Conservation (phyloP, 331 rosid genomes). For the Arachis monticola region DNA sequence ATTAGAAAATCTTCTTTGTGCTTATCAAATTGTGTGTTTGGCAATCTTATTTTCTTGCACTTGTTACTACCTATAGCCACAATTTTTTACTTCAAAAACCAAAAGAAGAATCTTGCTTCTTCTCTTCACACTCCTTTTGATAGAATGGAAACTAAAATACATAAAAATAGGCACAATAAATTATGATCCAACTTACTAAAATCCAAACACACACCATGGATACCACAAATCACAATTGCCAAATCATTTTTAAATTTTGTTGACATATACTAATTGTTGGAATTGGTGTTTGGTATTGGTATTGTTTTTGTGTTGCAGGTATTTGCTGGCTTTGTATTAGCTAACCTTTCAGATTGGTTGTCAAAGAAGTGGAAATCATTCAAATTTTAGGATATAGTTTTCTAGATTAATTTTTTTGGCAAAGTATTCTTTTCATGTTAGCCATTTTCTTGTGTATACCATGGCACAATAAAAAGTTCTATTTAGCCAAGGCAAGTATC, state of each 20-base stretch:
- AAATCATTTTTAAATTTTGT: neutral
- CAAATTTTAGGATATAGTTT: conserved; percentile 57
- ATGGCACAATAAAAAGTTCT: neutral
- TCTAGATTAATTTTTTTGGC: conserved; percentile 33
- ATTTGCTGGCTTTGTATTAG: conserved; percentile 88
- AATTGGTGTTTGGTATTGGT: conserved; percentile 13
- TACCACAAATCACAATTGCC: neutral
- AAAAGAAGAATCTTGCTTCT: no score
- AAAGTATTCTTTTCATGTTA: conserved; percentile 52
- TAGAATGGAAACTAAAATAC: no score
- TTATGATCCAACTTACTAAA: no score
- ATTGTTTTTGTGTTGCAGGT: conserved; percentile 55
- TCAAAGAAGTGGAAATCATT: conserved; percentile 63
- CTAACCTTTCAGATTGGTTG: conserved; percentile 78
- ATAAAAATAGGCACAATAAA: no score
- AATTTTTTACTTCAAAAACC: no score
- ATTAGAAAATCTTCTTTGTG: no score
- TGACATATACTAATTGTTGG: neutral
- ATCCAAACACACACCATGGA: no score
- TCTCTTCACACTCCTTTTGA: no score
- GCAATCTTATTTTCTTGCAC: no score
- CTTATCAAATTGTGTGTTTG: no score
- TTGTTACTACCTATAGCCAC: no score
- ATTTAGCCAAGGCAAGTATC: neutral
- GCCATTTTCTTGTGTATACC: conserved; percentile 29